Conservation (phyloP, 1,284 basidiomycete genomes). For the Pseudozyma tsukubaensis region DNA sequence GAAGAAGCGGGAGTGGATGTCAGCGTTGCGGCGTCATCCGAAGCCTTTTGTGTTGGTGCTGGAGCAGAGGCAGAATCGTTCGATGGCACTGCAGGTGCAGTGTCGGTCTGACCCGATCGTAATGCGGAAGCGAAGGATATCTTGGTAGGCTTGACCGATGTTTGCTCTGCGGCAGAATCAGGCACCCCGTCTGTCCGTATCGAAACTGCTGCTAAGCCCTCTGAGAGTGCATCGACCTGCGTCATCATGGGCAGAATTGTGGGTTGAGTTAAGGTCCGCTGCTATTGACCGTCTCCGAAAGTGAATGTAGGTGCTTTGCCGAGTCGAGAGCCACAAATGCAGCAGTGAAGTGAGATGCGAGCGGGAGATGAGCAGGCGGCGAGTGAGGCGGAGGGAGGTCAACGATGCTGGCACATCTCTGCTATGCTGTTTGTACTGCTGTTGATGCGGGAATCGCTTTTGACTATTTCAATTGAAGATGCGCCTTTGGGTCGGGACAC, state of each 20-base stretch:
- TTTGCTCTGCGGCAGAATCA: not conserved
- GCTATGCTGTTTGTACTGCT: constrained; percentile 1
- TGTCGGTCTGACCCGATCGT: constrained; percentile 13
- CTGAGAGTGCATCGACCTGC: constrained; percentile 23
- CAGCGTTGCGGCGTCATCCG: too few relatives aligned
- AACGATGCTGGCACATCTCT: constrained; percentile 13
- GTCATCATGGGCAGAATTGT: constrained; percentile 6
- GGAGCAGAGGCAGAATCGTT: not conserved
- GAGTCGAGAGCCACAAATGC: too few relatives aligned
- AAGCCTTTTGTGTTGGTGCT: too few relatives aligned
- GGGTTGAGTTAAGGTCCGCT: not conserved
- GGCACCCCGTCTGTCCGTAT: not conserved
- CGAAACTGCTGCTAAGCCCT: constrained; percentile 17
- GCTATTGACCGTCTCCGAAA: too few relatives aligned
- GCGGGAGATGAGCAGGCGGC: too few relatives aligned
- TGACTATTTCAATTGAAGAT: not conserved
- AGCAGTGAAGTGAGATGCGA: too few relatives aligned
- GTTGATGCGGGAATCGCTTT: not conserved
- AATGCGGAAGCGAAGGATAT: constrained; percentile 30
- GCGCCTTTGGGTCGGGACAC: too few relatives aligned
- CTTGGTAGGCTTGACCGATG: constrained; percentile 5
- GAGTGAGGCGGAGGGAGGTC: too few relatives aligned
- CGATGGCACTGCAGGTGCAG: not conserved
- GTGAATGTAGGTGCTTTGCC: too few relatives aligned
- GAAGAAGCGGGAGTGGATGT: too few relatives aligned